Conservation (phyloP, 2,329 filamentous ascomycete species). For the Fusarium sp. region DNA sequence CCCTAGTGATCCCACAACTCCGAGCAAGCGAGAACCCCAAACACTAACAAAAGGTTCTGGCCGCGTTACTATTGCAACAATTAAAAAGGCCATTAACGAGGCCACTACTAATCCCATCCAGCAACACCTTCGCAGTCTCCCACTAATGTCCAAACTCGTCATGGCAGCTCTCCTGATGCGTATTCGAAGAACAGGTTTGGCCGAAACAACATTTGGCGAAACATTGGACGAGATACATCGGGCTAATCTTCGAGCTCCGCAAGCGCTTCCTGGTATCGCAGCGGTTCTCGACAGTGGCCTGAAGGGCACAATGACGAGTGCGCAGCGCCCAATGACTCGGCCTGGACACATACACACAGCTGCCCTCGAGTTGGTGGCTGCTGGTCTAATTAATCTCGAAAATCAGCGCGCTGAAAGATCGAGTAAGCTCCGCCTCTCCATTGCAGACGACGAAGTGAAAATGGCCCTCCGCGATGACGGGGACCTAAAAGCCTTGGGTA, state of each 20-base stretch:
- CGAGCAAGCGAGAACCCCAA: conserved; percentile 64
- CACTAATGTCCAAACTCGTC: conserved; percentile 85
- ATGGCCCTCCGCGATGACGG: conserved; percentile 88
- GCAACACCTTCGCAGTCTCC: conserved; percentile 84
- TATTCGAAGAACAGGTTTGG: conserved; percentile 83
- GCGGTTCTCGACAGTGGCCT: conserved; percentile 50
- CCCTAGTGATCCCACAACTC: conserved; percentile 64
- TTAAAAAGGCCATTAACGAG: conserved; percentile 95
- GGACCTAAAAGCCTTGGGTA: conserved; percentile 83
- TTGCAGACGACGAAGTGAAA: conserved; percentile 91
- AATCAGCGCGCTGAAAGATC: conserved; percentile 83
- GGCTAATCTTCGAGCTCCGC: conserved; percentile 50
- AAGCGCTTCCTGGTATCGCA: conserved; percentile 52
- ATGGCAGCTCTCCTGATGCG: conserved; percentile 84
- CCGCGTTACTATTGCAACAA: conserved; percentile 89
- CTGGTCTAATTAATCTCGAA: conserved; percentile 89
- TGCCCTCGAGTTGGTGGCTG: conserved; percentile 84
- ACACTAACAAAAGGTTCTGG: conserved; percentile 45
- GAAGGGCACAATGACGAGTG: conserved; percentile 43
- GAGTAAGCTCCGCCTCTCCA: conserved; percentile 84
- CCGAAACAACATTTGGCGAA: conserved; percentile 89
- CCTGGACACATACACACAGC: conserved; percentile 70
- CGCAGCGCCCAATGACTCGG: conserved; percentile 48
- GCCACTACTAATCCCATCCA: conserved; percentile 93
- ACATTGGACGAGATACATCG: conserved; percentile 79